A percentile compares a stretch with the other conserved stretches of the same genome.
Conservation (phyloP, 2,329 filamentous ascomycete species). For the Aspergillus phoenicis region DNA sequence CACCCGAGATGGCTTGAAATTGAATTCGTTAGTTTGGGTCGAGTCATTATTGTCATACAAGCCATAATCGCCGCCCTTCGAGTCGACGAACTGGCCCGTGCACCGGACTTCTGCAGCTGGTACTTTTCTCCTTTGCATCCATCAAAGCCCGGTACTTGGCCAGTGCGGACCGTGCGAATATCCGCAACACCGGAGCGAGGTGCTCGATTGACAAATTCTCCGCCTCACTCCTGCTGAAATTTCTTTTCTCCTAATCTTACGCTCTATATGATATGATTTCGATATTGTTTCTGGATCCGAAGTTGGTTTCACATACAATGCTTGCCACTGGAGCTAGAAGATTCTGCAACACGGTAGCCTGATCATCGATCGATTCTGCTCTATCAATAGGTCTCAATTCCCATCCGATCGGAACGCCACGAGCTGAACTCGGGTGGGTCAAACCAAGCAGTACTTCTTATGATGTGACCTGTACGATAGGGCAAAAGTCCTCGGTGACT, state of each 20-base stretch:
- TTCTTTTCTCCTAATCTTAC: neutral
- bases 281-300: neutral
- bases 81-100: neutral
- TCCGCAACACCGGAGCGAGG: neutral
- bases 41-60: neutral
- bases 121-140: neutral
- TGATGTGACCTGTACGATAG: neutral
- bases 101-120: neutral
- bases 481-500: neutral
- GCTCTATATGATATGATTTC: neutral
- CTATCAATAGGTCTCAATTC: neutral
- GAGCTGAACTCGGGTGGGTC: neutral
- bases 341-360: neutral
- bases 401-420: constrained; percentile 1
- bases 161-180: neutral
- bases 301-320: neutral
- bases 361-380: neutral
- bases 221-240: constrained; percentile 1
- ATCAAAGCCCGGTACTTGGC: neutral
- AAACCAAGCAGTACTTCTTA: neutral
- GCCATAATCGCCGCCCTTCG: neutral
- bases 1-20: neutral
- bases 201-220: constrained; percentile 7
- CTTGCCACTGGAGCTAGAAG: neutral
- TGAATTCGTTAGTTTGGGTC: neutral